A percentile compares a stretch with the other conserved stretches of the same genome.
Evolutionary conservation across 164 flowering plant genomes (phyloP).

Genomic region (Akebia trifoliata): DNA sequence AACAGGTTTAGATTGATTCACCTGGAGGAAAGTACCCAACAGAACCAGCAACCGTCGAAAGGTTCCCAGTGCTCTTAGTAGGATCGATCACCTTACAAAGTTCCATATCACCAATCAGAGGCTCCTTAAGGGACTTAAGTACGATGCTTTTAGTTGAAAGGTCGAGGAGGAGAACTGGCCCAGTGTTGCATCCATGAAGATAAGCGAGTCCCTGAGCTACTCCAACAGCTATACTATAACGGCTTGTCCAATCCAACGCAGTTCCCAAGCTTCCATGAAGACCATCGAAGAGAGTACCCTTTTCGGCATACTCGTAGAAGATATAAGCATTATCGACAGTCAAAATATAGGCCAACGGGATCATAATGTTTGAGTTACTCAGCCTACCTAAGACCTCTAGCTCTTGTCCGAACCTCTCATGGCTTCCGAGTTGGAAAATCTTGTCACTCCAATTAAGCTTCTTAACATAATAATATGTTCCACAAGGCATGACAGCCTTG

Average conservation of each 20-base stretch:
- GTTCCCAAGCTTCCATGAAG: slow-evolving; percentile 40
- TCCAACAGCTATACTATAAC: slow-evolving; percentile 68
- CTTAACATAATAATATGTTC: slow-evolving; percentile 58
- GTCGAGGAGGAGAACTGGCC: slow-evolving; percentile 61
- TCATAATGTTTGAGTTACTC: slow-evolving; percentile 61
- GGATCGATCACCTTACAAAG: slow-evolving; percentile 74
- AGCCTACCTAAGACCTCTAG: slow-evolving; percentile 53
- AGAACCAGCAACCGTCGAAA: slow-evolving; percentile 71
- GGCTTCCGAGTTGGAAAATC: slow-evolving; percentile 54
- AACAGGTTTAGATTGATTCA: slow-evolving; percentile 16
- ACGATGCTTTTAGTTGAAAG: slow-evolving; percentile 55
- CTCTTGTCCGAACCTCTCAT: slow-evolving; percentile 49
- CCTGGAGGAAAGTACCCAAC: slow-evolving; percentile 84
- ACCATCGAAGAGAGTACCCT: slow-evolving; percentile 56
- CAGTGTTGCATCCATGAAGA: slow-evolving; percentile 54
- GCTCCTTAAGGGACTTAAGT: slow-evolving; percentile 61
- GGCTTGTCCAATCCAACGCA: slow-evolving; percentile 58
- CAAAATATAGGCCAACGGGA: slow-evolving; percentile 66
- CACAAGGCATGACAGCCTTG: slow-evolving; percentile 67
- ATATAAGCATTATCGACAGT: slow-evolving; percentile 56
- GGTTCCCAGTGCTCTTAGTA: slow-evolving; percentile 62
- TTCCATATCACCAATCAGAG: slow-evolving; percentile 67
- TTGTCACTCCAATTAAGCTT: slow-evolving; percentile 71
- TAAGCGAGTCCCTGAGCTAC: slow-evolving; percentile 72
- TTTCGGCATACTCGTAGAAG: slow-evolving; percentile 51